Evolutionary conservation across 2,329 filamentous ascomycete species (phyloP).

Genomic region (Penicillium sp.): DNA sequence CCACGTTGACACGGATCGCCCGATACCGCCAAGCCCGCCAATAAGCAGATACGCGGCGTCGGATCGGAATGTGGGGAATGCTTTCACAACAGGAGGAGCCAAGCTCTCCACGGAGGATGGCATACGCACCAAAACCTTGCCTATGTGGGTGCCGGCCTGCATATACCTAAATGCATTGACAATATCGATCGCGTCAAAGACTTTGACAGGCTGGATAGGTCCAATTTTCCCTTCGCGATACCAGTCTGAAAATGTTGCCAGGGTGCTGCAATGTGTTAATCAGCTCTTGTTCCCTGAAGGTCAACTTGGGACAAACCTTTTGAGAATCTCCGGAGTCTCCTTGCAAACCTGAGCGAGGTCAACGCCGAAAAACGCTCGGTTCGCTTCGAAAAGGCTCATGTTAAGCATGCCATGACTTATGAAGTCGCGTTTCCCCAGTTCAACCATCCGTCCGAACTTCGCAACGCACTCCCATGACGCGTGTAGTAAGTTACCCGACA

Average conservation of each 20-base stretch:
- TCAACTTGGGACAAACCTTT: not conserved
- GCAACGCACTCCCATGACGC: constrained; percentile 31
- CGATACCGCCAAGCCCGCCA: constrained; percentile 16
- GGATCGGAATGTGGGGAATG: not conserved
- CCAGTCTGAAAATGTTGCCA: constrained; percentile 7
- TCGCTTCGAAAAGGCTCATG: constrained; percentile 11
- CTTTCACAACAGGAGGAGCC: not conserved
- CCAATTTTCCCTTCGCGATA: constrained; percentile 1
- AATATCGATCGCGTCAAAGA: constrained; percentile 6
- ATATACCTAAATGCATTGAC: constrained; percentile 16
- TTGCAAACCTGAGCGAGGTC: constrained; percentile 9
- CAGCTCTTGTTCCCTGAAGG: not conserved
- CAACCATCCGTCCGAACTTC: constrained; percentile 24
- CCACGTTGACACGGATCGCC: constrained; percentile 10
- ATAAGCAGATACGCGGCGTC: constrained; percentile 9
- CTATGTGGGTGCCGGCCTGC: constrained; percentile 18
- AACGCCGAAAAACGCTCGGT: constrained; percentile 16
- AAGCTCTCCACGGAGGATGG: not conserved
- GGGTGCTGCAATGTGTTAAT: not conserved
- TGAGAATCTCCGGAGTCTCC: not conserved
- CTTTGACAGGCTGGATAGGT: constrained; percentile 6
- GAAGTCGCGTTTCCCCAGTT: constrained; percentile 26
- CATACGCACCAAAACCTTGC: constrained; percentile 16
- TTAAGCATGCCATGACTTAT: constrained; percentile 13
- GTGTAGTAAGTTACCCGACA: constrained; percentile 22